Base-by-base conservation (phyloP, 2,329 filamentous ascomycete species). In the Aspergillus vadensis region DNA sequence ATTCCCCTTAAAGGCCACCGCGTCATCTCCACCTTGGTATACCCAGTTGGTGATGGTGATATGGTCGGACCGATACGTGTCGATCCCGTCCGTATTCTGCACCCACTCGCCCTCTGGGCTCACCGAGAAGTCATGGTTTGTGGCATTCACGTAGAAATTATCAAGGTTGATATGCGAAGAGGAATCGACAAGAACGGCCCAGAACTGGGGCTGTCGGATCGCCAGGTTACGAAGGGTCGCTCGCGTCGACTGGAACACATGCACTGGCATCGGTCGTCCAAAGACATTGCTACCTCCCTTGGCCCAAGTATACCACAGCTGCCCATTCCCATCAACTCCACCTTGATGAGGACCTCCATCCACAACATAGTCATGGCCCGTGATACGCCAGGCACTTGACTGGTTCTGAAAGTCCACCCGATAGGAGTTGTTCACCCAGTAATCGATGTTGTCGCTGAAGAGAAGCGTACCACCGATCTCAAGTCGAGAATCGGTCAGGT, bases 321-420 rank as follows among this genome's bases (percentile, higher is more conserved):
- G 82, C 2, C 85, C 85, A 66, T 87, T 87, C 9, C 85, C 85
- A 67, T 87, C 79, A 14, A 87, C 72, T 4, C 85, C 85, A 19
- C 72, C 70, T 12, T 81, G 81, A 64, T 81, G 72, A 9, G 84
- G 84, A 36, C 82, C 74, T 62, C 83, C 78, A 9, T 74, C 69
- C 23, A 88, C 74, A 17, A 27, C 36, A 17, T 56, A 56, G 32
- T 81, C 78, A 12, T 81, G 72, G 5, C 85, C 85, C 15, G 85
- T 84, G 63, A 86, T 79, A 55, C 81, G 72, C 81, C 82, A 85
- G 1, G 82, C 83, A 0, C 81, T 82, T 14, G 79, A 81, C 62
- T 85, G 83, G 63, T 86, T 84, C 68, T 86, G 83, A 66, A 83
- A 85, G 4, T 79, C 81, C 7, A 85, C 75, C 0, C 80, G 76